Conservation (phyloP, 2,329 filamentous ascomycete genomes). For the Thelonectria blattea region DNA sequence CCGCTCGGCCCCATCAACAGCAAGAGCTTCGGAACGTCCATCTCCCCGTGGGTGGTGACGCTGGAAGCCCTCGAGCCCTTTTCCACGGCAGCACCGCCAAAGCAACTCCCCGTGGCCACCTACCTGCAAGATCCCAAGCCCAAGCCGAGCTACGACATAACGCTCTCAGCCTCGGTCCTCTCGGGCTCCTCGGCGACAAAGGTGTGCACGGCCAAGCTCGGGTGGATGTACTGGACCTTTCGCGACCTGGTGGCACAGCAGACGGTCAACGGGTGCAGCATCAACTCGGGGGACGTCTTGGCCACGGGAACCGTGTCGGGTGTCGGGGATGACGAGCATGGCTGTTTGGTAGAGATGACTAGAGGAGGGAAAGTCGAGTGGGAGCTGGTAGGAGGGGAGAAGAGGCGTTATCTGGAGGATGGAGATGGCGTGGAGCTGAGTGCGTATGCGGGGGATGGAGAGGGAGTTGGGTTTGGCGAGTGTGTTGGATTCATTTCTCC, state of each 20-base stretch:
- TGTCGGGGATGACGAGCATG: slow-evolving; percentile 40
- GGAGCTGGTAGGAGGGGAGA: slow-evolving; percentile 38
- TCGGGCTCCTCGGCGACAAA: slow-evolving; percentile 17
- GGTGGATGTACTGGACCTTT: slow-evolving; percentile 47
- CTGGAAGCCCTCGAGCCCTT: slow-evolving; percentile 66
- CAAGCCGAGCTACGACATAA: slow-evolving; percentile 45
- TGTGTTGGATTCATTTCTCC: slow-evolving; percentile 39
- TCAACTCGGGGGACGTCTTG: slow-evolving; percentile 49
- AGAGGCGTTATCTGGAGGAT: slow-evolving; percentile 47
- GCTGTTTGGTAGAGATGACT: slow-evolving; percentile 50
- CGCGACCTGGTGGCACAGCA: slow-evolving; percentile 34
- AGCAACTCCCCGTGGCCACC: background rate
- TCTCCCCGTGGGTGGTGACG: slow-evolving; percentile 68
- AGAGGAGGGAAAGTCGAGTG: slow-evolving; percentile 43
- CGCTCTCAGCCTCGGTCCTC: slow-evolving; percentile 39
- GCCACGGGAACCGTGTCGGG: slow-evolving; percentile 52
- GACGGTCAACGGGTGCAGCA: slow-evolving; percentile 38
- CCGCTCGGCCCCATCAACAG: slow-evolving; percentile 66
- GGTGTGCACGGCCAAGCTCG: slow-evolving; percentile 2
- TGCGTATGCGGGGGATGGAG: slow-evolving; percentile 47
- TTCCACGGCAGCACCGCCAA: slow-evolving; percentile 39
- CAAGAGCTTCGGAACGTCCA: slow-evolving; percentile 65
- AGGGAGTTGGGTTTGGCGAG: slow-evolving; percentile 49
- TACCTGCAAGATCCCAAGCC: slow-evolving; percentile 43
- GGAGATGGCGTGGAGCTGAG: slow-evolving; percentile 48